These are phyloP conservation scores for Microdochium nivale DNA, from an alignment of 2,329 filamentous ascomycete species.

Conservation along the genomic window DNA sequence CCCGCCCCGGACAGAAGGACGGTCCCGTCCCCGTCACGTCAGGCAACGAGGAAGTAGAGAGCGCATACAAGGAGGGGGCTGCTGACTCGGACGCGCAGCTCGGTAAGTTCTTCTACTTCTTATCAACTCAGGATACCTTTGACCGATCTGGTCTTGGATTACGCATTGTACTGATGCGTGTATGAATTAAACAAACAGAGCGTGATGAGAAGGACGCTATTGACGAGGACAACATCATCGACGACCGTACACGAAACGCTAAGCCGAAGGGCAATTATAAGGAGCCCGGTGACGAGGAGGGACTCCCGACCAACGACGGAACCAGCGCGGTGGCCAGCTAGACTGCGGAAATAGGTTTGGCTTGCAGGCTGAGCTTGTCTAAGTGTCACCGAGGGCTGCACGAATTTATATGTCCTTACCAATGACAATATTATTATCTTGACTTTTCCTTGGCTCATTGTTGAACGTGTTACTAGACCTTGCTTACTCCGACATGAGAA, in stretches of 20 bases:
- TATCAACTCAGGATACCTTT: too few species aligned
- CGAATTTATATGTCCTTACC: too few species aligned
- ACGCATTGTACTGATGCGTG: too few species aligned
- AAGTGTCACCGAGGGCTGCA: too few species aligned
- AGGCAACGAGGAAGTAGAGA: slow-evolving; percentile 22
- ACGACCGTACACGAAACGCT: slow-evolving; percentile 23
- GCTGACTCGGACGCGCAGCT: slow-evolving; percentile 26
- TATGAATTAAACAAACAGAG: slow-evolving; percentile 13
- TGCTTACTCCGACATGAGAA: too few species aligned
- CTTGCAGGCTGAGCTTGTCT: too few species aligned
- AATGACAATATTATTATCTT: too few species aligned
- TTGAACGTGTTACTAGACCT: too few species aligned
- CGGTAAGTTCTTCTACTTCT: slow-evolving; percentile 12
- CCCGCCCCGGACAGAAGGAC: slow-evolving; percentile 18
- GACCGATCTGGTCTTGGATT: too few species aligned
- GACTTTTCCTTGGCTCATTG: too few species aligned
- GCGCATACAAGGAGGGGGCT: slow-evolving; percentile 18
- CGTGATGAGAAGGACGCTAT: slow-evolving; percentile 28
- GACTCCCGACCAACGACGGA: slow-evolving; percentile 10
- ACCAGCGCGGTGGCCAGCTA: slow-evolving; percentile 8
- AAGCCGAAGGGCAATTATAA: slow-evolving; percentile 15
- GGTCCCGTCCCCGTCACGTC: slow-evolving; percentile 22
- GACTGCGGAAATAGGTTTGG: too few species aligned
- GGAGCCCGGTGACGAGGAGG: slow-evolving; percentile 26
- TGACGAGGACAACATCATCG: slow-evolving; percentile 25